A percentile compares a stretch with the other conserved stretches of the same genome.
These are phyloP conservation scores for Ananas comosus DNA, from an alignment of 176 grass and related monocot species.

Conservation along the genomic window DNA sequence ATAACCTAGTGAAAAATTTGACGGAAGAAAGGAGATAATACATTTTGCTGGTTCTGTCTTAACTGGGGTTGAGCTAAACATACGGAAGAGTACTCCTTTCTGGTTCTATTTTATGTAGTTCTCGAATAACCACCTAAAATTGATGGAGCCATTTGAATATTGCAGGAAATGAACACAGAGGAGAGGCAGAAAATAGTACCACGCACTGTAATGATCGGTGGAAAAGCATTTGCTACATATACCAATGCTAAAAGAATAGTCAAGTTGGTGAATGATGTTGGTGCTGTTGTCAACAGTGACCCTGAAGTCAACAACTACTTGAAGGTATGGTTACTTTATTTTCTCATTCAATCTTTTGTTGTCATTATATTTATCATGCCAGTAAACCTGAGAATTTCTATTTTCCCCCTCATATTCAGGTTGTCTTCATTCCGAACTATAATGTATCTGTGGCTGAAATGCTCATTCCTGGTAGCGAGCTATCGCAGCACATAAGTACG, in stretches of 20 bases:
- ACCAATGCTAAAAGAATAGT: conserved; percentile 81
- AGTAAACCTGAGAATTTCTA: background rate
- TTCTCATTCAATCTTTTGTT: background rate
- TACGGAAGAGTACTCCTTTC: background rate
- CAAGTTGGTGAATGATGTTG: conserved; percentile 77
- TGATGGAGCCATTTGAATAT: conserved; percentile 7
- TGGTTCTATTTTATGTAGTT: conserved; percentile 11
- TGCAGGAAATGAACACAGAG: conserved; percentile 50
- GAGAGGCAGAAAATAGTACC: conserved; percentile 53
- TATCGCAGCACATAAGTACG: conserved; percentile 95
- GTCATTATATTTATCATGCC: background rate
- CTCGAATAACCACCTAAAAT: background rate
- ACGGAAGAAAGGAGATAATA: too few relatives aligned
- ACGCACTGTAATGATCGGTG: conserved; percentile 56
- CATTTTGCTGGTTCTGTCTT: too few relatives aligned
- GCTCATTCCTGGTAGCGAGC: conserved; percentile 92
- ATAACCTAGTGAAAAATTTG: too few relatives aligned
- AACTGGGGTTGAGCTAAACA: too few relatives aligned
- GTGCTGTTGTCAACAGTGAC: conserved; percentile 61
- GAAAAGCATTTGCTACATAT: conserved; percentile 84
- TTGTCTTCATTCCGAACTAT: conserved; percentile 97
- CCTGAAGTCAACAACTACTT: conserved; percentile 57
- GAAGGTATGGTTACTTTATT: conserved; percentile 43
- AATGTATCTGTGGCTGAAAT: conserved; percentile 96
- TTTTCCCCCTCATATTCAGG: conserved; percentile 27